Percentiles rank a stretch among this genome's conserved stretches.
phyloP scores from a whole-genome alignment of 139 green algal species.

The Haematococcus sp. region DNA sequence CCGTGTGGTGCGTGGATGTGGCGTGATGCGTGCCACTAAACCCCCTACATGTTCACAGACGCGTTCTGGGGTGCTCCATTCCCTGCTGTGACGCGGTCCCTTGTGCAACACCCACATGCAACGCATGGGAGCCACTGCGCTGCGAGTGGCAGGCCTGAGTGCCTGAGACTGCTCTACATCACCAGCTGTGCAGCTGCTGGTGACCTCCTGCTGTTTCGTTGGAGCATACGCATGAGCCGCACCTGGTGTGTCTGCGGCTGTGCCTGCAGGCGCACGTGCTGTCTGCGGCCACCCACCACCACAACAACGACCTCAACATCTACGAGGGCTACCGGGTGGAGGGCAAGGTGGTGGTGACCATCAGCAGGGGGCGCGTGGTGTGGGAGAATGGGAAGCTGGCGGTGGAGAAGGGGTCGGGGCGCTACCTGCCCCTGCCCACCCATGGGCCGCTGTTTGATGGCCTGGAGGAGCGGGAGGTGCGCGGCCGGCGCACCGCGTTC shows the following conservation, averaged over 20 bases:
- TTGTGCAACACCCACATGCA: too few relatives aligned
- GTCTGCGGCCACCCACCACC: constrained; percentile 75
- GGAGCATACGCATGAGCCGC: constrained; percentile 4
- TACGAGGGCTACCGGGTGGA: constrained; percentile 81
- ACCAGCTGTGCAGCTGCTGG: too few relatives aligned
- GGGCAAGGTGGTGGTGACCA: constrained; percentile 15
- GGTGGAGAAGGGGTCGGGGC: constrained; percentile 57
- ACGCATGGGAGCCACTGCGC: too few relatives aligned
- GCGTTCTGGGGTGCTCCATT: too few relatives aligned
- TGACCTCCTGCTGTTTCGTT: constrained; percentile 1
- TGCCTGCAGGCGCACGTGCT: constrained; percentile 64
- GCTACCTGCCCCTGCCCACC: constrained; percentile 61
- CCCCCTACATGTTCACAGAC: neutral
- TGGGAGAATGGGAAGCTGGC: constrained; percentile 79
- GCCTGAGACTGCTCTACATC: too few relatives aligned
- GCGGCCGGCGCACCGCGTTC: neutral
- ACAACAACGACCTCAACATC: constrained; percentile 89
- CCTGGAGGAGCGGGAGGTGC: constrained; percentile 22
- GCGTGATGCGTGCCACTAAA: neutral
- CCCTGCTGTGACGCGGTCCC: too few relatives aligned
- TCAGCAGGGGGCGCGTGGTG: constrained; percentile 85
- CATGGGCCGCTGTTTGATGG: constrained; percentile 65
- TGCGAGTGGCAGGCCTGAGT: too few relatives aligned
- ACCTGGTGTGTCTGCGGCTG: too few relatives aligned
- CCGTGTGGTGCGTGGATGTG: neutral